Percentiles rank a stretch among this genome's conserved stretches.
Conservation (phyloP, 176 grass and related monocot species). For the Cymbopogon citratus region DNA sequence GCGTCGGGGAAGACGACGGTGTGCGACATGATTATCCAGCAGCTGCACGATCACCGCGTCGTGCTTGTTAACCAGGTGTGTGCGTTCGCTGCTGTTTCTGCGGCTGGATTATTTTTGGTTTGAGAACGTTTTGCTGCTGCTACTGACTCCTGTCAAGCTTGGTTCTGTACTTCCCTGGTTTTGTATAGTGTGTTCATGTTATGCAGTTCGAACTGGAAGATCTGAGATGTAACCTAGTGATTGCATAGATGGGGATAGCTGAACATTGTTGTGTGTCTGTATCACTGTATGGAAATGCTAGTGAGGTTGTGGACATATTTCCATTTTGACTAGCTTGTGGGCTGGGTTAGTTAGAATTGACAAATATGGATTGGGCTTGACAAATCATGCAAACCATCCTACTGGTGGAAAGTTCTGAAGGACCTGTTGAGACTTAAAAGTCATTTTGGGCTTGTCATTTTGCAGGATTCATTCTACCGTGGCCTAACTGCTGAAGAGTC, state of each 20-base stretch:
- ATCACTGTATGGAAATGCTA: background rate
- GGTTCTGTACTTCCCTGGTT: background rate
- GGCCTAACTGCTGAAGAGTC: constrained; percentile 93
- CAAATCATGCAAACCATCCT: background rate
- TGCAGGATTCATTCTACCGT: constrained; percentile 93
- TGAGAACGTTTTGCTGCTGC: background rate
- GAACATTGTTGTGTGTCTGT: background rate
- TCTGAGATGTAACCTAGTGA: background rate
- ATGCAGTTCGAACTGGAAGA: background rate
- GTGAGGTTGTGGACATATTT: background rate
- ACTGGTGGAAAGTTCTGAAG: background rate
- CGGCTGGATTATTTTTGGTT: background rate
- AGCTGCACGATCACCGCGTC: constrained; percentile 93
- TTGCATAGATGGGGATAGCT: background rate
- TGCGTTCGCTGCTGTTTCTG: background rate
- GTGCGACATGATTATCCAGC: constrained; percentile 99
- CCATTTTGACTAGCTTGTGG: background rate
- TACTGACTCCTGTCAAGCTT: background rate
- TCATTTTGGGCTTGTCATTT: constrained; percentile 15
- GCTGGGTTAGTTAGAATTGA: background rate
- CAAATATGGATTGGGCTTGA: background rate
- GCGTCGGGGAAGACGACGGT: constrained; percentile 98
- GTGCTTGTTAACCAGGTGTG: constrained; percentile 85
- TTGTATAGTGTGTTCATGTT: background rate
- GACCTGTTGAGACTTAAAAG: background rate